Evolutionary conservation across 257 asterid species (phyloP), one percentile per base, ranked within the genome.

Genomic region (Hygrophila difformis): DNA sequence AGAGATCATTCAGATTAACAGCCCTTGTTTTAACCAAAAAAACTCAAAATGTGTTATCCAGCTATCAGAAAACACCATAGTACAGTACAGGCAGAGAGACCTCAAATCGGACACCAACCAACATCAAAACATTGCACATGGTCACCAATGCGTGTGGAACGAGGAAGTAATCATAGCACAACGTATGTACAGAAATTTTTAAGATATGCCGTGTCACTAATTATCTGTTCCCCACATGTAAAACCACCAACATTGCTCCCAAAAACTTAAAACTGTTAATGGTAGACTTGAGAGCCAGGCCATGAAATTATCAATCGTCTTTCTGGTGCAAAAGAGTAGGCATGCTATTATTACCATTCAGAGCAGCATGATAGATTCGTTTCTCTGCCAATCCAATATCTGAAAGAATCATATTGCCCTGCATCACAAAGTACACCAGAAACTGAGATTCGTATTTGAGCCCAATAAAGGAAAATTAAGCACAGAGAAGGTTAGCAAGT

Each of bases 331-430:
- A 68, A 79, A 72, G 82, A 78, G 78, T 71, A 77, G 84, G 77
- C 78, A 60, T 73, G 76, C 62, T 70, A 72, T 52, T 73, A 70
- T 78, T 84, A 88, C 97, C 96, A 79, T 88, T 77, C 58, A 89
- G 93, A 50, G 92, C 96, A 45, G 92, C 88, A 63, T 79, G 94
- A 66, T 79, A 89, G 12, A 76, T 71, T 57, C 96, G 75, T 66
- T 89, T 89, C 81, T 91, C 98, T 16, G 96, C 69, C 82, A 91
- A 73, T 42, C 98, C 96, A 21, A 84, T 77, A 60, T 77, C 93
- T 12, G 93, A 77, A 42, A 77, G 78, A 44, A 63, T 62, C 65
- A 89, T 59, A 71, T 67, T 67, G 39, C 92, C 96, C 96, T 89
- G 94, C 84, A 82, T 39, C 51, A 45, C 52, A 49, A n/a, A 9